Evolutionary conservation across 768 basidiomycete species (phyloP), one percentile per base, ranked within the genome.

Genomic region (Mycena rebaudengoi): DNA sequence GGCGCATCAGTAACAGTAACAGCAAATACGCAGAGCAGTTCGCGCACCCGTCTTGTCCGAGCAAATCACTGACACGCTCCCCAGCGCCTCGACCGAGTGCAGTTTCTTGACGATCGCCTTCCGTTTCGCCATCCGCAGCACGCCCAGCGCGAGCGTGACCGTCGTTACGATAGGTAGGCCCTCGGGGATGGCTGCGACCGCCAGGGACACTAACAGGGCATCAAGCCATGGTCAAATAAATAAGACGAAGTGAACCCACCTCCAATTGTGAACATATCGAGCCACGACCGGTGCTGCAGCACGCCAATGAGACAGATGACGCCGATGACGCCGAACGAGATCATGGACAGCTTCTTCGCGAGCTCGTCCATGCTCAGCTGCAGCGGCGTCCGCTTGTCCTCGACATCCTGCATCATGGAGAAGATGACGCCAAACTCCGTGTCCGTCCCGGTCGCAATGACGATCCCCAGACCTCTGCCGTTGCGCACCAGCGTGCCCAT

Each of bases 201-300:
- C 96, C 64, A 99, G 86, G 2, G 96, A 99, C 4, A 99, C 96
- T 98, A 13, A 32, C 37, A 5, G 5, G 26, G 16, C 25, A 32
- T 29, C 18, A n/a, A 43, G 25, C 20, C 46, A 39, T 32, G 33
- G 18, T n/a, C 28, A 40, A 44, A 46, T 5, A 35, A 5, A 25
- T 26, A 2, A 28, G 1, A 4, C 8, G n/a, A 18, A 29, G 23
- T 2, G 10, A 18, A 37, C 88, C 54, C 70, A 96, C 96, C 96
- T 82, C 96, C 96, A 65, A 99, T 99, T 10, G 96, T 99, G 73
- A 99, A 98, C 97, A 98, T 99, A 46, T 97, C 96, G 12, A 98
- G 79, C 96, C 95, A 98, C 11, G 91, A 86, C 20, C 97, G 84
- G 37, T 87, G 81, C 72, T 98, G 96, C 65, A 90, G 78, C 16